Percentiles rank a stretch among this genome's conserved stretches.
These are phyloP conservation scores for Globisporangium iwayamae DNA, from an alignment of 352 stramenopile species.

Conservation along the genomic window DNA sequence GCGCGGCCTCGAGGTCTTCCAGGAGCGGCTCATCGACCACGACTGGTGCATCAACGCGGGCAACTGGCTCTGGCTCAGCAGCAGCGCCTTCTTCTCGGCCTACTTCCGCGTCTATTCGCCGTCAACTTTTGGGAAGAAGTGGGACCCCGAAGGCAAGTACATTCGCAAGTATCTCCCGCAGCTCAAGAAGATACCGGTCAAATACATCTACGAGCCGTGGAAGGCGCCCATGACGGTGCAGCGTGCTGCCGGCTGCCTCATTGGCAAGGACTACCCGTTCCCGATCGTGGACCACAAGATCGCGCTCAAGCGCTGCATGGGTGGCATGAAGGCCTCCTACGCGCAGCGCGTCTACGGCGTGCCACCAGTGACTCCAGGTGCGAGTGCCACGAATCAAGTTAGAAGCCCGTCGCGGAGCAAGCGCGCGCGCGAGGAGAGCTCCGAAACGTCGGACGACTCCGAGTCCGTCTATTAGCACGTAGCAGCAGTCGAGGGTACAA, in stretches of 20 bases:
- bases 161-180: constrained; percentile 92
- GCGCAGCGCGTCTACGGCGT: constrained; percentile 22
- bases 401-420: constrained; percentile 2
- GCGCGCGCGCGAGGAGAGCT: constrained; percentile 9
- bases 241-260: constrained; percentile 71
- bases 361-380: not conserved
- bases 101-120: constrained; percentile 98
- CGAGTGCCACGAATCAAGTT: not conserved
- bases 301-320: constrained; percentile 57
- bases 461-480: constrained; percentile 13
- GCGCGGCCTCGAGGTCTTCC: constrained; percentile 88
- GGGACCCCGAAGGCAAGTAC: constrained; percentile 89
- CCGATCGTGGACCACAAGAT: constrained; percentile 92
- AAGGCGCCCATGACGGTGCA: constrained; percentile 88
- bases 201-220: constrained; percentile 96
- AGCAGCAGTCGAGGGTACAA: constrained; percentile 80
- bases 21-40: constrained; percentile 94
- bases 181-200: constrained; percentile 78
- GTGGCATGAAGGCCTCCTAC: constrained; percentile 84
- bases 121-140: constrained; percentile 95
- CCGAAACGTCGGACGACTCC: constrained; percentile 13
- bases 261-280: constrained; percentile 93
- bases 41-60: constrained; percentile 97
- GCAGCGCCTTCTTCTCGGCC: constrained; percentile 94
- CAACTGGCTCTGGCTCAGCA: constrained; percentile 97